phyloP scores from a whole-genome alignment of 495 filamentous ascomycete genomes.

The Talaromyces nanjingensis region DNA sequence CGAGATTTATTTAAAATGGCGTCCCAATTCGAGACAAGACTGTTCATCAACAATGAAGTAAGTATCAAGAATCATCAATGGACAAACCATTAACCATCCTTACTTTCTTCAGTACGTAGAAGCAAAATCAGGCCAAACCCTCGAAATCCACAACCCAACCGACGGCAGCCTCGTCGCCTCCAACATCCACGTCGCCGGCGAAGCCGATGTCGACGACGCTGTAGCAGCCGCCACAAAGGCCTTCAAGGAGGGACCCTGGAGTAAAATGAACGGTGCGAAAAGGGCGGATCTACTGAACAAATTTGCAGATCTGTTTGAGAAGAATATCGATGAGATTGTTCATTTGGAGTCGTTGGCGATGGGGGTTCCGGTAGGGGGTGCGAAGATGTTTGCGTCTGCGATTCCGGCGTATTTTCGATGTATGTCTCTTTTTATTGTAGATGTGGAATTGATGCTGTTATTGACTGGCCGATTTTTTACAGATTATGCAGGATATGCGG shows the following conservation, averaged over 20 bases:
- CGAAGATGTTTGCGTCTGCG: conserved; percentile 18
- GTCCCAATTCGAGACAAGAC: background rate
- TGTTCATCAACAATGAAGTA: conserved; percentile 32
- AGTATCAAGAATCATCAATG: background rate
- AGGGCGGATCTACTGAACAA: conserved; percentile 40
- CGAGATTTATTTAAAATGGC: conserved; percentile 27
- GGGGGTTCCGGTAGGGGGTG: conserved; percentile 17
- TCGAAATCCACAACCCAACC: background rate
- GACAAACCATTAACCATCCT: background rate
- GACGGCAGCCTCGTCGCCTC: background rate
- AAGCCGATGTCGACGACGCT: conserved; percentile 42
- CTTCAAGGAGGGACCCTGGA: conserved; percentile 18
- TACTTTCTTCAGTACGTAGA: background rate
- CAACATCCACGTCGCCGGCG: conserved; percentile 13
- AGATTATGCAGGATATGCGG: conserved; percentile 29
- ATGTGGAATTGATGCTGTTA: background rate
- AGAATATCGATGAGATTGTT: conserved; percentile 18
- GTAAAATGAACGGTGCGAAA: conserved; percentile 31
- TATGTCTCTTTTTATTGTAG: background rate
- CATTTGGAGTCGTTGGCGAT: conserved; percentile 25
- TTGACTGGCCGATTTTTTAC: background rate
- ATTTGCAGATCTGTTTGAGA: conserved; percentile 25
- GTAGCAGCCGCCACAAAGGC: conserved; percentile 42
- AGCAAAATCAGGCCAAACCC: background rate
- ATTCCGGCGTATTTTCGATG: conserved; percentile 19